Base-by-base conservation (phyloP, 768 basidiomycete genomes). In the Amanita phalloides region DNA sequence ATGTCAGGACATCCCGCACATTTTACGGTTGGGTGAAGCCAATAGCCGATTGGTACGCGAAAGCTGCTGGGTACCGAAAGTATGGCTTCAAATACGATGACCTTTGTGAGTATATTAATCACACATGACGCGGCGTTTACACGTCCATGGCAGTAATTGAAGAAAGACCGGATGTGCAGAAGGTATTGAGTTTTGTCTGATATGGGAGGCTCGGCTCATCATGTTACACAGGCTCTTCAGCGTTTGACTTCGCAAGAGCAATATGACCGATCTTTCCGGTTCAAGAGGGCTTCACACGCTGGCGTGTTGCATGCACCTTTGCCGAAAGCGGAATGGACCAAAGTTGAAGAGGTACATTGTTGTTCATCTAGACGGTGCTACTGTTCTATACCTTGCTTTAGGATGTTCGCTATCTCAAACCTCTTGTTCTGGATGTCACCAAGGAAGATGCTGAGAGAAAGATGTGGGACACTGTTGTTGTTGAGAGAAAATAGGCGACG, bases 51-150 rank as follows among this genome's bases (percentile, higher is more conserved):
- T 86, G 84, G 79, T 97, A 96, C 63, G 84, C 84, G 59, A 66
- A 86, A 64, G 69, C 84, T 49, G 67, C 84, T 36, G 92, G 94
- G 37, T 89, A 93, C 76, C 79, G 95, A 59, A 76, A 82, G 62
- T 75, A 89, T 62, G 95, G 95, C 58, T 79, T 97, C 69, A 82
- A 78, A 62, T 94, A 96, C 66, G 95, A 99, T 66, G 95, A 99
- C 76, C 80, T 99, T 62, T 73, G 90, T 92, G 59, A 67, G 90
- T 78, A 49, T 54, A 35, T 49, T 56, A 37, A 58, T 51, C 51
- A 45, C 49, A 51, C 52, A 47, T 49, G 44, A 41, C 23, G 17
- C n/a, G 33, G 3, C 3, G 4, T 23, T 46, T 47, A 50, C 48
- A 51, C 57, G 81, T 32, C 6, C 45, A 39, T 20, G 47, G 17